These are phyloP conservation scores for Saccharomyces kudriavzevii DNA, from an alignment of 805 yeast genomes.

Conservation along the genomic window DNA sequence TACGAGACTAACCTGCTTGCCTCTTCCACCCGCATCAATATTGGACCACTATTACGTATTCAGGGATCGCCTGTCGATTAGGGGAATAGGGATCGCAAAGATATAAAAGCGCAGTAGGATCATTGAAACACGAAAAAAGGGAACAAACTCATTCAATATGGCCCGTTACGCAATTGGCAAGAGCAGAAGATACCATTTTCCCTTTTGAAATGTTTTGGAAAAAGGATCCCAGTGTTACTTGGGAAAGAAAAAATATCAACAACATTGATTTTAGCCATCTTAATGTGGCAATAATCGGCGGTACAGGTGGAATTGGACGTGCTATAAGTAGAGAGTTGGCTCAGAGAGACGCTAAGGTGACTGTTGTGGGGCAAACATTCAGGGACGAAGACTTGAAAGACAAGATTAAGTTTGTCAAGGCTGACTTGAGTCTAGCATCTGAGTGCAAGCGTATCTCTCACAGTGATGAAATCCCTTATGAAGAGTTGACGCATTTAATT, in stretches of 20 bases:
- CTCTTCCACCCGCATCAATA: too few species aligned
- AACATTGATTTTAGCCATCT: constrained; percentile 3
- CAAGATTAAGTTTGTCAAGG: constrained; percentile 28
- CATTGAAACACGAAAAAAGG: background rate
- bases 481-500: constrained; percentile 24
- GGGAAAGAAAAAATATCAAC: background rate
- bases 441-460: constrained; percentile 21
- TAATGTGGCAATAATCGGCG: constrained; percentile 31
- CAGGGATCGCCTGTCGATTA: background rate
- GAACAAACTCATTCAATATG: background rate
- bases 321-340: constrained; percentile 26
- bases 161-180: background rate
- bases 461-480: constrained; percentile 11
- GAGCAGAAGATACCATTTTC: background rate
- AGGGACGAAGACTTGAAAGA: constrained; percentile 20
- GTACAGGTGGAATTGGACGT: constrained; percentile 36
- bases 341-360: constrained; percentile 26
- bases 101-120: background rate
- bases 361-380: constrained; percentile 33
- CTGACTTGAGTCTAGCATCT: constrained; percentile 30
- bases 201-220: background rate
- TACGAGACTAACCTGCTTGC: background rate
- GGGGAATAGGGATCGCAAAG: background rate
- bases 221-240: constrained; percentile 3
- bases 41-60: background rate